Percentiles rank a stretch among this genome's conserved stretches.
Conservation (phyloP, 257 asterid genomes). For the Nicotiana benthamiana region DNA sequence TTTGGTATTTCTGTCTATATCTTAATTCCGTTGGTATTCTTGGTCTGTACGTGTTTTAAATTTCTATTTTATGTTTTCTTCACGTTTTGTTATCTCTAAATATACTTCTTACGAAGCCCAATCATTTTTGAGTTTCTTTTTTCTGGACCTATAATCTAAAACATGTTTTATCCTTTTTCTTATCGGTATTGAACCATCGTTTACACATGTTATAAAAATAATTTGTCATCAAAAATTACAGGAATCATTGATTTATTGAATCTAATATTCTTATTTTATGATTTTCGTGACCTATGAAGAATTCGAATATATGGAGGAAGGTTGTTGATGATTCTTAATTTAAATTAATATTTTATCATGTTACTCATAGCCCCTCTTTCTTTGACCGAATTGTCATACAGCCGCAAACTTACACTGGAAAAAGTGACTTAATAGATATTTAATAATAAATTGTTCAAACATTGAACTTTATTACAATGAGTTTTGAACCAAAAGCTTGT, state of each 20-base stretch:
- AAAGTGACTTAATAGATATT: not conserved
- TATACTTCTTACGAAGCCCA: not conserved
- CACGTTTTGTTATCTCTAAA: not conserved
- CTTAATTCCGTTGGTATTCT: not conserved
- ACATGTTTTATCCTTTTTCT: not conserved
- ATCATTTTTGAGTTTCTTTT: not conserved
- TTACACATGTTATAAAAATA: not conserved
- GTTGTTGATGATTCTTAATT: not conserved
- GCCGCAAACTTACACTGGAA: not conserved
- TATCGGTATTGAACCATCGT: not conserved
- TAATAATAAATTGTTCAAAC: not conserved
- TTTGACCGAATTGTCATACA: not conserved
- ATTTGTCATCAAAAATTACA: not conserved
- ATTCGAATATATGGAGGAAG: not conserved
- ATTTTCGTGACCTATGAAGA: not conserved
- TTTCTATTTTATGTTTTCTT: too few species aligned
- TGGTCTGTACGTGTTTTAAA: too few species aligned
- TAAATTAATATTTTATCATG: not conserved
- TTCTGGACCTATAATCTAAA: not conserved
- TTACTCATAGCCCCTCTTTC: too few species aligned
- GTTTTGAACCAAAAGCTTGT: not conserved
- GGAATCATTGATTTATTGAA: not conserved
- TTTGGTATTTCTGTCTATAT: not conserved
- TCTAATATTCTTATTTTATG: not conserved
- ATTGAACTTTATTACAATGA: not conserved